Evolutionary conservation across 495 filamentous ascomycete species (phyloP).

Genomic region (Hypoxylon crocopeplum): DNA sequence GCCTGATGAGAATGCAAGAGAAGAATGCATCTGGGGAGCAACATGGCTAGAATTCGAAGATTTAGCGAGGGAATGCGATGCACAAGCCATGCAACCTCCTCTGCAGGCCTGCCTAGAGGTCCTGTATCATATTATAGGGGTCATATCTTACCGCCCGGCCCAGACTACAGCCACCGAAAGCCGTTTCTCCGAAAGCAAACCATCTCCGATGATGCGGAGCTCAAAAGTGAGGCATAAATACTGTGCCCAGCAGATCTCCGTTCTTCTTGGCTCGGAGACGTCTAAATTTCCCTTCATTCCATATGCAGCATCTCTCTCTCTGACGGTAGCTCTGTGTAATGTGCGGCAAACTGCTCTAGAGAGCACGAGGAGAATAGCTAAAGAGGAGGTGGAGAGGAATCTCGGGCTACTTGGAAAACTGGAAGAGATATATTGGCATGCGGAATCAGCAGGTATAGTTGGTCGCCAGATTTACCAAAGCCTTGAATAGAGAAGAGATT

Average conservation of each 20-base stretch:
- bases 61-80: constrained; percentile 43
- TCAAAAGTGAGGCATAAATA: constrained; percentile 14
- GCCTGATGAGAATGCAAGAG: constrained; percentile 39
- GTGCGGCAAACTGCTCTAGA: constrained; percentile 60
- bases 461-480: constrained; percentile 37
- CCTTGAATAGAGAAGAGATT: background rate
- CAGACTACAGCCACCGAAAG: background rate
- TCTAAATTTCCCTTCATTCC: constrained; percentile 59
- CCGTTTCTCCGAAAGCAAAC: background rate
- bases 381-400: constrained; percentile 57
- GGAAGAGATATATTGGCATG: constrained; percentile 59
- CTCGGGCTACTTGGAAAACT: constrained; percentile 57
- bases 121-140: constrained; percentile 15
- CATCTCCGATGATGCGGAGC: background rate
- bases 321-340: constrained; percentile 66
- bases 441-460: constrained; percentile 62
- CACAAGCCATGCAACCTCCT: constrained; percentile 5
- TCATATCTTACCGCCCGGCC: constrained; percentile 24
- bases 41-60: constrained; percentile 65
- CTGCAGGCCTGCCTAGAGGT: constrained; percentile 15
- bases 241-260: constrained; percentile 16
- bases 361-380: constrained; percentile 60
- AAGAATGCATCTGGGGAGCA: constrained; percentile 53
- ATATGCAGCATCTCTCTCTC: constrained; percentile 62
- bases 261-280: constrained; percentile 1